Conservation (phyloP, 2,329 filamentous ascomycete species). For the Pseudocercospora ulei region DNA sequence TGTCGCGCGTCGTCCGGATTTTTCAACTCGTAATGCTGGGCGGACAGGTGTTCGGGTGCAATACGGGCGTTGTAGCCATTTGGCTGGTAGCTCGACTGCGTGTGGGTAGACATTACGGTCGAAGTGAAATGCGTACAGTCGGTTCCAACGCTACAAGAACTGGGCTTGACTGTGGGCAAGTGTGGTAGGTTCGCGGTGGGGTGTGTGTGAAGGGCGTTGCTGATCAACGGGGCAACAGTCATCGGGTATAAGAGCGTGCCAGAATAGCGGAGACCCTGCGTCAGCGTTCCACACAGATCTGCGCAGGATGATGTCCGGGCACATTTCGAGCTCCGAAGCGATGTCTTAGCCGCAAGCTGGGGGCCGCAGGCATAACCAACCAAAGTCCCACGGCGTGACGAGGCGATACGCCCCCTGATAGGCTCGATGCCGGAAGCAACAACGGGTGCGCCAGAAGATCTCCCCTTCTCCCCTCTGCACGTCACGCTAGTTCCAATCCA, state of each 20-base stretch:
- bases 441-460: no score
- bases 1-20: constrained; percentile 37
- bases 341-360: constrained; percentile 6
- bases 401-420: constrained; percentile 5
- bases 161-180: background rate
- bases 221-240: background rate
- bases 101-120: constrained; percentile 26
- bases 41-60: constrained; percentile 39
- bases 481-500: constrained; percentile 8
- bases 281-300: constrained; percentile 19
- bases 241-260: background rate
- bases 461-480: constrained; percentile 7
- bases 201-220: background rate
- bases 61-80: constrained; percentile 38
- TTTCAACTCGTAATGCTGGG: constrained; percentile 38
- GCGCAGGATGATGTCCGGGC: constrained; percentile 15
- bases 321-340: constrained; percentile 9
- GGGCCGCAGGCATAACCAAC: constrained; percentile 3
- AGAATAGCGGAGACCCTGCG: constrained; percentile 23
- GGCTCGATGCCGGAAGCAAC: constrained; percentile 9
- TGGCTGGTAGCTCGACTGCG: constrained; percentile 33
- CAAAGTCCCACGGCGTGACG: constrained; percentile 10
- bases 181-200: background rate
- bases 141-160: no score
- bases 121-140: background rate